Conservation (phyloP, 345 rosid genomes). For the Eucalyptus cloeziana region DNA sequence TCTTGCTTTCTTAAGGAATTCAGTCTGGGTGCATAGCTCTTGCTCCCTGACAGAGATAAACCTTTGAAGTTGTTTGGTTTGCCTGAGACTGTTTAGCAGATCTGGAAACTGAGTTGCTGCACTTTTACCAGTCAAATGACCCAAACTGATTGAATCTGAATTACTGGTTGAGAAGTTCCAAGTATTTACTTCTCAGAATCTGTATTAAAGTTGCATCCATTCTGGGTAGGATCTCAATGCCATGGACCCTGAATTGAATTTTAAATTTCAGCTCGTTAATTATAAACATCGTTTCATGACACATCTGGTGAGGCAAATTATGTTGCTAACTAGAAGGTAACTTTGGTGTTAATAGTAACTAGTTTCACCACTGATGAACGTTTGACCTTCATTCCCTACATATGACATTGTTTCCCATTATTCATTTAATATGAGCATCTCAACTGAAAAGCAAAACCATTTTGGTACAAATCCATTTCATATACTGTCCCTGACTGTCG, state of each 20-base stretch:
- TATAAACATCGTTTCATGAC: neutral
- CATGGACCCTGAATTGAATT: neutral
- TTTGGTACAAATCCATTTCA: neutral
- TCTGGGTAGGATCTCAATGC: neutral
- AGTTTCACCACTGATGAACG: neutral
- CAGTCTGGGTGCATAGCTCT: neutral
- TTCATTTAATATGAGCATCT: neutral
- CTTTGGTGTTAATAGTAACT: neutral
- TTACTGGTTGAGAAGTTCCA: neutral
- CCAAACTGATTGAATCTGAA: neutral
- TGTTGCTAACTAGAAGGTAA: neutral
- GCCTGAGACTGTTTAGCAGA: neutral
- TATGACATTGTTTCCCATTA: neutral
- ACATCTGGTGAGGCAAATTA: neutral
- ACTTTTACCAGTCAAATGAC: neutral
- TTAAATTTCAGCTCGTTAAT: neutral
- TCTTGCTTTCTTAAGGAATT: neutral
- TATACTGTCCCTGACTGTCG: neutral
- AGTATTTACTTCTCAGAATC: neutral
- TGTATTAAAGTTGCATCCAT: neutral
- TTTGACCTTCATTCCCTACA: neutral
- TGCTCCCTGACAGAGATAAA: neutral
- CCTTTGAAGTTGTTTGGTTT: neutral
- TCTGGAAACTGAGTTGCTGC: neutral
- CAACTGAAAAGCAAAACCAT: neutral